These are phyloP conservation scores for Strobilomyces confusus DNA, from an alignment of 768 basidiomycete genomes.

Conservation along the genomic window DNA sequence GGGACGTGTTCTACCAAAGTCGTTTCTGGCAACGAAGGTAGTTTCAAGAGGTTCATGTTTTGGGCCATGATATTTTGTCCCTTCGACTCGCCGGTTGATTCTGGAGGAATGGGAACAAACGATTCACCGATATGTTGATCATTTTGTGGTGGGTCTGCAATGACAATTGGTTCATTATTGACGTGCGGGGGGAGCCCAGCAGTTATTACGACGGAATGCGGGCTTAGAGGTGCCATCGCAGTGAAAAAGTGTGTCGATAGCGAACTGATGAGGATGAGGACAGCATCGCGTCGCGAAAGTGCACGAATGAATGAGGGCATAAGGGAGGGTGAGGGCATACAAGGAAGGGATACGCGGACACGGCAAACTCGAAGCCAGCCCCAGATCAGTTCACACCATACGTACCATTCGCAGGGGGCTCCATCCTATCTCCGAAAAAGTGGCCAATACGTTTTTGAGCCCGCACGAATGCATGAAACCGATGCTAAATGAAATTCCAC, in stretches of 20 bases:
- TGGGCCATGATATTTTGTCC: not conserved
- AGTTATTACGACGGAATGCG: slow-evolving; percentile 33
- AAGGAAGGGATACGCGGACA: not conserved
- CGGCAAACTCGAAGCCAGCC: not conserved
- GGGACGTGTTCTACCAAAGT: slow-evolving; percentile 61
- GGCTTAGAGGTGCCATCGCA: slow-evolving; percentile 32
- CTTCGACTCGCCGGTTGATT: not conserved
- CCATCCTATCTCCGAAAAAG: slow-evolving; percentile 3
- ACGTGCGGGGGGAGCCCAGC: slow-evolving; percentile 11
- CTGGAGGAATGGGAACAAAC: not conserved
- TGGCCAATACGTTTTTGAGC: not conserved
- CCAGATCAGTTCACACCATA: not conserved
- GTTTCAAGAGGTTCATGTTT: slow-evolving; percentile 2
- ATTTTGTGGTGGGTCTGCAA: not conserved
- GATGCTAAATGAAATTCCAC: not conserved
- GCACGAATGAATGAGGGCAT: slow-evolving; percentile 39
- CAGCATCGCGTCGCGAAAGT: slow-evolving; percentile 52
- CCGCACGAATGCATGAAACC: not conserved
- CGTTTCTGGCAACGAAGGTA: slow-evolving; percentile 44
- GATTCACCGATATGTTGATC: slow-evolving; percentile 5
- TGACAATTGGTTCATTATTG: not conserved
- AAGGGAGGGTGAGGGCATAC: not conserved
- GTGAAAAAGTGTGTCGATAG: slow-evolving; percentile 52
- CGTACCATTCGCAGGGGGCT: not conserved
- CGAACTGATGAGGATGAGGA: slow-evolving; percentile 58